These are phyloP conservation scores for Dendrobium nobile DNA, from an alignment of 106 monocot genomes.

Conservation along the genomic window DNA sequence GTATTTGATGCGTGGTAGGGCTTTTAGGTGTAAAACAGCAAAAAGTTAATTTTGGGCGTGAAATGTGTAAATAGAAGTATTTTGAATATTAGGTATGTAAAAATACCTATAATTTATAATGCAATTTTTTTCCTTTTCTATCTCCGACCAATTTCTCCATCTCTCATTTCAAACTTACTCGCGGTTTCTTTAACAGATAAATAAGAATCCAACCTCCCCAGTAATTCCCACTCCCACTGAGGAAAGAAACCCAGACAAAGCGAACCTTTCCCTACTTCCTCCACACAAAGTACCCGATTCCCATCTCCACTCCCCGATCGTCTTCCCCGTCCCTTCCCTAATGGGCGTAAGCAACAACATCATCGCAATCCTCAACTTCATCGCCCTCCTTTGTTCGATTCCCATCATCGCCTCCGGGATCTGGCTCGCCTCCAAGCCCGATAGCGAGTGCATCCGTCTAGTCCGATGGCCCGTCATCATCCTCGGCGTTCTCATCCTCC, in stretches of 20 bases:
- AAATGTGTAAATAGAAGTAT: too few species aligned
- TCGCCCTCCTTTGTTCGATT: slow-evolving; percentile 68
- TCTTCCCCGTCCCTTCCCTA: neutral
- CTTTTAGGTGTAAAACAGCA: too few species aligned
- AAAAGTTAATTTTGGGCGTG: too few species aligned
- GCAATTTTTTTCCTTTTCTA: too few species aligned
- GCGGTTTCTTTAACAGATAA: too few species aligned
- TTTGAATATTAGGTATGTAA: too few species aligned
- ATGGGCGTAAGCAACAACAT: slow-evolving; percentile 90
- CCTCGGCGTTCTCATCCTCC: slow-evolving; percentile 79
- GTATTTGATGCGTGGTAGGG: too few species aligned
- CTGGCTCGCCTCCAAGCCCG: slow-evolving; percentile 58
- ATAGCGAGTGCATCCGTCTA: slow-evolving; percentile 55
- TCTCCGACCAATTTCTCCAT: too few species aligned
- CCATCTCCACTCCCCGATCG: neutral
- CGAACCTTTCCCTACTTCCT: neutral
- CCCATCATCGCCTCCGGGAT: slow-evolving; percentile 77
- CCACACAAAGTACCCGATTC: neutral
- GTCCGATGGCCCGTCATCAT: slow-evolving; percentile 71
- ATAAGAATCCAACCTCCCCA: too few species aligned
- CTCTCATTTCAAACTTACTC: too few species aligned
- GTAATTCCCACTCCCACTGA: too few species aligned
- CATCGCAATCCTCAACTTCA: slow-evolving; percentile 61
- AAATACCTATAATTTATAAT: too few species aligned
- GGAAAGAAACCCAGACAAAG: neutral